Evolutionary conservation across 2,329 filamentous ascomycete species (phyloP), one percentile per base, ranked within the genome.

Genomic region (Paecilomyces fulvus): DNA sequence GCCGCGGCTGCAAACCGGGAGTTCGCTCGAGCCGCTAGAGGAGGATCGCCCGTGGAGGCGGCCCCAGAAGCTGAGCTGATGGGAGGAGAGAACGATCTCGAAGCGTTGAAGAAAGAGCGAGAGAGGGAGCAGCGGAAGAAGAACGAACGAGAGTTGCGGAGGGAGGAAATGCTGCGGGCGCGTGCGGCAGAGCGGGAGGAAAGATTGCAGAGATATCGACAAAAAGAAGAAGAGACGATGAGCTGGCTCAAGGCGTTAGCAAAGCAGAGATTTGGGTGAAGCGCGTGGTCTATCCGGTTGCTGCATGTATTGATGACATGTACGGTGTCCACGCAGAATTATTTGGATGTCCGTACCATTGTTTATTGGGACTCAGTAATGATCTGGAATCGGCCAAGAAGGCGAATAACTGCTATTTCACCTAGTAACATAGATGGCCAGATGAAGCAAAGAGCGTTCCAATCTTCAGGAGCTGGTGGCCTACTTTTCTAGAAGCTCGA

Each of bases 201-300:
- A 75, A 81, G 85, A 64, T 68, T 92, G 53, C 78, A 80, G 64
- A 84, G 82, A 61, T 86, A 89, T 71, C 80, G 83, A 65, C 82
- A 83, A 65, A 89, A 90, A 71, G 92, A 97, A 73, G 86, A 91
- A 60, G 84, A 84, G 67, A 95, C 90, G 1, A 90, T 96, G 79
- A 83, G 83, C 52, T 91, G 90, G 80, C 67, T 97, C 66, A 87
- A 81, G 73, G 83, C 85, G 64, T 74, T 97, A 73, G 92, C 91
- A 14, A 87, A 81, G 74, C 83, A 89, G 75, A 81, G 89, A 60
- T 96, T 89, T 79, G 89, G 89, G 25, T 84, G 61, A 69, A 28
- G 10, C 12, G n/a, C 50, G 43, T 11, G 1, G 20, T 53, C 43
- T 7, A 6, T 9, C 5, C 11, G 11, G 3, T 46, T 37, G 8